phyloP scores from a whole-genome alignment of 2,329 filamentous ascomycete species.

The Curvularia spicifera region DNA sequence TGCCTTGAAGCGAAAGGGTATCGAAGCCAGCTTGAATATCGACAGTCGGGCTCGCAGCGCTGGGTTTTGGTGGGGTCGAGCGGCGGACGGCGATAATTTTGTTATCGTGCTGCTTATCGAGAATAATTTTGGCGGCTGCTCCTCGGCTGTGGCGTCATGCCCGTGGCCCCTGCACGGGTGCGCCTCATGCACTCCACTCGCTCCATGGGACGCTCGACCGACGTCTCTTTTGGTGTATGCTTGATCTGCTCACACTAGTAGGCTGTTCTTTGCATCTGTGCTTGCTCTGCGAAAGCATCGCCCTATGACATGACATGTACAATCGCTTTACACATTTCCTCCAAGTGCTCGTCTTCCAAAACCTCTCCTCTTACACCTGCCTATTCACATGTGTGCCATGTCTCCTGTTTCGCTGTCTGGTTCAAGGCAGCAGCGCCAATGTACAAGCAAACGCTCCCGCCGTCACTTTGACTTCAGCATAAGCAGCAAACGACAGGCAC shows the following conservation, averaged over 20 bases:
- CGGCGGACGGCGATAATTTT: constrained; percentile 36
- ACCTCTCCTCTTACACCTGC: background rate
- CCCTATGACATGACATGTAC: background rate
- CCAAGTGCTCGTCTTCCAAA: background rate
- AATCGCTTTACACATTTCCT: background rate
- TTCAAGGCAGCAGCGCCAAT: background rate
- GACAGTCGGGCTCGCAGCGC: constrained; percentile 19
- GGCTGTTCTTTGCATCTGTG: background rate
- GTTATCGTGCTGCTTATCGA: constrained; percentile 19
- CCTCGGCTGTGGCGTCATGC: constrained; percentile 30
- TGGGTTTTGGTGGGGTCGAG: constrained; percentile 17
- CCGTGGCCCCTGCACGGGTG: constrained; percentile 1
- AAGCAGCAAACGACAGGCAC: background rate
- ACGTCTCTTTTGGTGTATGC: background rate
- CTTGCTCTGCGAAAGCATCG: background rate
- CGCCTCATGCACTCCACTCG: background rate
- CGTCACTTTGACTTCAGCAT: constrained; percentile 10
- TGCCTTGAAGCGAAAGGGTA: constrained; percentile 86
- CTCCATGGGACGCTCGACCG: background rate
- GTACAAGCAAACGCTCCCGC: constrained; percentile 6
- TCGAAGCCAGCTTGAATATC: constrained; percentile 45
- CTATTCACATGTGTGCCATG: background rate
- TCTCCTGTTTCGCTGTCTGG: background rate
- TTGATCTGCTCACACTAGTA: no score
- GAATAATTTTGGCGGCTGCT: constrained; percentile 20